Evolutionary conservation across 169 alveolate species (phyloP), one percentile per base, ranked within the genome.

Genomic region (Neospora caninum): DNA sequence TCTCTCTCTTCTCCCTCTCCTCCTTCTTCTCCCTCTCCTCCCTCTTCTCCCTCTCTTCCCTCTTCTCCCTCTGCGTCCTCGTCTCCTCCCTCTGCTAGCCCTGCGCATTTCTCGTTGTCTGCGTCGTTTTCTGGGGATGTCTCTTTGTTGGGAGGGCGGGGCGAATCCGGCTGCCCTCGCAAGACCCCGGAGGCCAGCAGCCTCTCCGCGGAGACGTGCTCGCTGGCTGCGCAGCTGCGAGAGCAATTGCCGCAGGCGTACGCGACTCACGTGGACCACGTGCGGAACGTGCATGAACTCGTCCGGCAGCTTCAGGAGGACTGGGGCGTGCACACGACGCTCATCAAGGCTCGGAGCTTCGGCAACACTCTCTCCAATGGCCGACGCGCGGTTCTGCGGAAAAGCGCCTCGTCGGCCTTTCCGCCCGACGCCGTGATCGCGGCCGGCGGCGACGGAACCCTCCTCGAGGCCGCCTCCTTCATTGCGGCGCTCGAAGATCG

Each of bases 371-470:
- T 29, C 38, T 2, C 6, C 7, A 38, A 41, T 20, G 67, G 89
- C 53, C n/a, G 64, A 34, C 53, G 89, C 53, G 43, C 53, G 20
- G 7, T 80, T 36, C 36, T 54, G 27, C 18, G 91, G 54, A 70
- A 42, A 80, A 86, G 82, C 36, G 78, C 88, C 6, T 45, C 67
- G 13, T 18, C 89, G n/a, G 94, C 94, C 34, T 78, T 91, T 22
- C 94, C 94, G 16, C 94, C 94, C 29, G 94, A 91, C 80, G 94
- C 94, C 10, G 86, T 91, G n/a, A 92, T 88, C n/a, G 80, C 93
- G 13, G 95, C 92, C 20, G 98, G 98, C 36, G 98, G 98, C 27
- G 98, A 97, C 94, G 98, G 98, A n/a, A 97, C 98, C 27, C 96
- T 94, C 82, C 95, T 97, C 67, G 98, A 97, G 94, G 98, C 98